A percentile compares a stretch with the other conserved stretches of the same genome.
These are phyloP conservation scores for Lomentospora prolificans DNA, from an alignment of 2,329 filamentous ascomycete species.

Conservation along the genomic window DNA sequence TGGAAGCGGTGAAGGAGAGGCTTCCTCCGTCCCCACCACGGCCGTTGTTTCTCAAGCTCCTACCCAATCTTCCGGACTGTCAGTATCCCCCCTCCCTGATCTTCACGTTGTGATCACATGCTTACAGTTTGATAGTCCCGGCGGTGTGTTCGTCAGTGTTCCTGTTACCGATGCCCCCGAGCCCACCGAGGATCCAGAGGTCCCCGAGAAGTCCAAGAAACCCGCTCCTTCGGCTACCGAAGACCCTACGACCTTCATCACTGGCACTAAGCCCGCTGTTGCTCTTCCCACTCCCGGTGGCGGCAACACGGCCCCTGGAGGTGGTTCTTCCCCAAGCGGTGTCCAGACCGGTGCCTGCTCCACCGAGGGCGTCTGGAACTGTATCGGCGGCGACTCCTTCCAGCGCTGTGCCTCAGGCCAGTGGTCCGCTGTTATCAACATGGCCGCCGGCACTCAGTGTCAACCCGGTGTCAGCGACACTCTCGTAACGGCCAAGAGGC, in stretches of 20 bases:
- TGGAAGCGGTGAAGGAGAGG: conserved; percentile 10
- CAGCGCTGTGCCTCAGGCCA: conserved; percentile 52
- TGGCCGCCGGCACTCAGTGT: conserved; percentile 47
- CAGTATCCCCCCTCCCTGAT: conserved; percentile 13
- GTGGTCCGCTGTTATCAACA: conserved; percentile 38
- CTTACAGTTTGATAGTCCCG: conserved; percentile 23
- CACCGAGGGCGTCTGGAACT: conserved; percentile 49
- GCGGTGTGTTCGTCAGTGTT: conserved; percentile 30
- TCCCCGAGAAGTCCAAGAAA: too few relatives aligned
- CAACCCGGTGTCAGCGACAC: conserved; percentile 17
- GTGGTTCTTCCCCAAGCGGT: conserved; percentile 8
- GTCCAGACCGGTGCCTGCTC: conserved; percentile 27
- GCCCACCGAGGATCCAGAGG: conserved; percentile 12
- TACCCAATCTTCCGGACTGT: conserved; percentile 15
- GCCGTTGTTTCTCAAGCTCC: neutral
- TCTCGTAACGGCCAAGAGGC: conserved; percentile 14
- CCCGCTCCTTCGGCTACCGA: conserved; percentile 4
- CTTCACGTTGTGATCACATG: neutral
- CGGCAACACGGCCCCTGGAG: too few relatives aligned
- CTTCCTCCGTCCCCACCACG: too few relatives aligned
- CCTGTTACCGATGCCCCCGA: conserved; percentile 8
- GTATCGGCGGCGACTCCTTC: conserved; percentile 44
- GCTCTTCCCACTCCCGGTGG: conserved; percentile 12
- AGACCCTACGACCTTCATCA: conserved; percentile 8
- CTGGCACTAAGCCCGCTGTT: conserved; percentile 17